Base-by-base conservation (phyloP, 2,329 filamentous ascomycete genomes). In the Aspergillus quadrilineatus region DNA sequence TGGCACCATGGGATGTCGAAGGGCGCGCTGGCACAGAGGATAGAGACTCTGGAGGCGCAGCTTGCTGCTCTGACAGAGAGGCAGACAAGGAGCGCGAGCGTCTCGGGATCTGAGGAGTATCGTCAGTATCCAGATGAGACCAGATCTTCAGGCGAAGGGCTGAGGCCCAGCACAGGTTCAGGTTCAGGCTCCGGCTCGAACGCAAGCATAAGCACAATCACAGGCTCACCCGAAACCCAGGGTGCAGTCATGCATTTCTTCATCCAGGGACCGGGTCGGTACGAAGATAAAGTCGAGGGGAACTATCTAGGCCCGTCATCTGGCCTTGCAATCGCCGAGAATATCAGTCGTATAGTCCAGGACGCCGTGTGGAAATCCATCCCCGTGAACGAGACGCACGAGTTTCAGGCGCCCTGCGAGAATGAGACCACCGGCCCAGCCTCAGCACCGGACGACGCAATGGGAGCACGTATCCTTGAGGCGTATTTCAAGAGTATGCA, bases 1-100 rank as follows among this genome's bases (percentile, higher is more conserved):
- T 67, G 64, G 65, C 65, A 67, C 22, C 64, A 67, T 55, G 63
- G 57, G 14, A 67, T 67, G 65, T 66, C 63, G 8, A 66, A 67
- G 41, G 63, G 60, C 1, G 61, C 63, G 2, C 32, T 66, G n/a
- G 65, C 50, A 4, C 61, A 60, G 34, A 55, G 61, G 14, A 67
- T 67, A 8, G 63, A 66, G 37, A 30, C 53, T 4, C 55, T 67
- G 0, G 63, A 67, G 50, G 55, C 55, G 1, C 61, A 63, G 36
- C 46, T 66, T 10, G 58, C 63, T 4, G 53, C 55, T 0, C 49
- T 57, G 39, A 39, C 47, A 15, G 39, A 32, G 12, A 37, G 45
- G 12, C 34, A 15, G 8, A 8, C 8, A 9, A 9, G 5, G 7
- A 29, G 28, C 10, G 41, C 7, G 14, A 41, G 4, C 12, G 17